Evolutionary conservation across 1,284 basidiomycete species (phyloP), one percentile per base, ranked within the genome.

Genomic region (Pyrrhoderma lamaoense): DNA sequence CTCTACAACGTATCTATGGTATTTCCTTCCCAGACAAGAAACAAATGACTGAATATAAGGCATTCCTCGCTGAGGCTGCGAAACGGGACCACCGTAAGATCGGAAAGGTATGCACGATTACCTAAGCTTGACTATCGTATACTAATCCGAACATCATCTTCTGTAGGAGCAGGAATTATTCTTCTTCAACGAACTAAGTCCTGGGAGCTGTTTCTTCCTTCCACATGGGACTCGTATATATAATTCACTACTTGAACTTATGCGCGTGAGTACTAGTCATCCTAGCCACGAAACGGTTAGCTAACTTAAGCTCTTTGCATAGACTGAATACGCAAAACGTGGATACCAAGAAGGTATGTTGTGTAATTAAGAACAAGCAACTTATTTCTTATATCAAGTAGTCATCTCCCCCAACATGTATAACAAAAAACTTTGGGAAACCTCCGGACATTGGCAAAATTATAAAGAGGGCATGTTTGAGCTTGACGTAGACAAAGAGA

Each of bases 21-120:
- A 94, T 99, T 66, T 97, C 95, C 2, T 99, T 99, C 82, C 96
- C 96, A 0, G 95, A 98, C 71, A 89, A 90, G 69, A 97, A 97
- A 70, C 91, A 95, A 66, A 75, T 99, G 64, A 74, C 82, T 19
- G 96, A 98, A 61, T 94, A 99, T 80, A 99, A 99, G 74, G 82
- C 79, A 44, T 98, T 97, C 75, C 77, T 99, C 54, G 90, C 84
- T 47, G 95, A 99, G 69, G 96, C 96, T 42, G 94, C 95, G 16
- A 97, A 93, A 70, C 85, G 96, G 8, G 96, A 99, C 69, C 96
- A 99, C 66, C 76, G 96, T 49, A 93, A 93, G 72, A 96, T 97
- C 57, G 93, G 89, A 54, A 92, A 85, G 71, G 83, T 82, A 50
- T 46, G 66, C 53, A 5, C 8, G 31, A 45, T 2, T 11, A n/a